Evolutionary conservation across 169 alveolate genomes (phyloP).

Genomic region (Toxoplasma gondii): DNA sequence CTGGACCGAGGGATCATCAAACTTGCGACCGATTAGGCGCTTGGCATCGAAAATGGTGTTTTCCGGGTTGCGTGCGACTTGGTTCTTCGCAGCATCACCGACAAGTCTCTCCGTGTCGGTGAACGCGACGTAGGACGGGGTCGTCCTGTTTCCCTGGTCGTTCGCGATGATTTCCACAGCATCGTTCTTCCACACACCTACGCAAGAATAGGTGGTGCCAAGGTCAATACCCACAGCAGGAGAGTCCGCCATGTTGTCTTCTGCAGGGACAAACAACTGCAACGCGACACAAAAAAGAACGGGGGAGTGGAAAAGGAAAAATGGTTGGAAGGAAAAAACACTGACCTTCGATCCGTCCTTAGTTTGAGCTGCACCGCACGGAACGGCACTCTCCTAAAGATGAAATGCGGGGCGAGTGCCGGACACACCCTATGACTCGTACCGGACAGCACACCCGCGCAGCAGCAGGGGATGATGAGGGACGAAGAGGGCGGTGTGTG

Average conservation of each 20-base stretch:
- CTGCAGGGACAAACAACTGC: not conserved
- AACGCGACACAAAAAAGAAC: not conserved
- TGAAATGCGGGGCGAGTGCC: not conserved
- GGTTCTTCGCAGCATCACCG: slow-evolving; percentile 98
- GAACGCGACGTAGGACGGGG: slow-evolving; percentile 98
- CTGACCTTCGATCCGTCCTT: not conserved
- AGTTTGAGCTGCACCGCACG: not conserved
- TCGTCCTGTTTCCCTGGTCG: slow-evolving; percentile 98
- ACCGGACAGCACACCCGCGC: slow-evolving; percentile 16
- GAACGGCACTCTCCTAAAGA: not conserved
- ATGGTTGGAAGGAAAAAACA: not conserved
- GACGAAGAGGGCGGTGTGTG: not conserved
- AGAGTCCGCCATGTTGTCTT: slow-evolving; percentile 62
- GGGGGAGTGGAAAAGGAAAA: not conserved
- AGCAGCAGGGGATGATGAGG: not conserved
- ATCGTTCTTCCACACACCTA: slow-evolving; percentile 96
- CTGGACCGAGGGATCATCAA: slow-evolving; percentile 94
- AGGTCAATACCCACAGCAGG: slow-evolving; percentile 96
- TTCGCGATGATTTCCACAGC: slow-evolving; percentile 98
- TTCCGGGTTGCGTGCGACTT: slow-evolving; percentile 95
- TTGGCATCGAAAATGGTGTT: slow-evolving; percentile 97
- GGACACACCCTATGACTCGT: not conserved
- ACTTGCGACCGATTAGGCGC: slow-evolving; percentile 97
- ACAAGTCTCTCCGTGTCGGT: slow-evolving; percentile 97
- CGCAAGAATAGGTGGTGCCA: slow-evolving; percentile 99